phyloP scores from a whole-genome alignment of 805 yeast genomes.

The Ogataea polymorpha region DNA sequence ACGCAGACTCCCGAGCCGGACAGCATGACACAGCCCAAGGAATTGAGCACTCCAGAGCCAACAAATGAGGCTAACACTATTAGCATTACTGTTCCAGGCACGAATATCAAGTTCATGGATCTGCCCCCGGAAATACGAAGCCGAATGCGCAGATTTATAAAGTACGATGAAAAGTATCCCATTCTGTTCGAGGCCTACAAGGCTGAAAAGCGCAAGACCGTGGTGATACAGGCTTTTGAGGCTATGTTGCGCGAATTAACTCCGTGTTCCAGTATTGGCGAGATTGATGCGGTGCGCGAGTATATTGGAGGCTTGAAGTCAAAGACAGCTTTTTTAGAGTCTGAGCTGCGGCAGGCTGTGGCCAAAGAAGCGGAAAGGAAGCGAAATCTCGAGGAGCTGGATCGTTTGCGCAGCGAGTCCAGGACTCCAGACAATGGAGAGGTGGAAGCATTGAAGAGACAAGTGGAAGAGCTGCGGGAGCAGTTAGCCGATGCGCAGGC shows the following conservation, averaged over 20 bases:
- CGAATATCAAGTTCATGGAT: conserved; percentile 34
- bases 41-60: conserved; percentile 19
- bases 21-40: conserved; percentile 46
- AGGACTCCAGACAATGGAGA: conserved; percentile 2
- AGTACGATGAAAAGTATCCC: conserved; percentile 91
- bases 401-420: conserved; percentile 1
- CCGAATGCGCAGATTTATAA: conserved; percentile 70
- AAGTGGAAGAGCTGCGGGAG: not conserved
- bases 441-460: not conserved
- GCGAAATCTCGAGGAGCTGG: conserved; percentile 8
- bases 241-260: conserved; percentile 71
- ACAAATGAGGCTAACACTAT: not conserved
- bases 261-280: conserved; percentile 73
- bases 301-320: conserved; percentile 62
- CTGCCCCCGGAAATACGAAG: conserved; percentile 56
- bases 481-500: not conserved
- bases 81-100: conserved; percentile 24
- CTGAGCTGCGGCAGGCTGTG: conserved; percentile 56
- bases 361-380: conserved; percentile 20
- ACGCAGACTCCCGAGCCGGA: conserved; percentile 47
- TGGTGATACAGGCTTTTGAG: conserved; percentile 61
- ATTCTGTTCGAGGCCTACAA: conserved; percentile 80
- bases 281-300: conserved; percentile 65
- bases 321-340: conserved; percentile 57
- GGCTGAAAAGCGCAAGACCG: conserved; percentile 65